Base-by-base conservation (phyloP, 2,329 filamentous ascomycete genomes). In the Graphiopsis chlorocephala region DNA sequence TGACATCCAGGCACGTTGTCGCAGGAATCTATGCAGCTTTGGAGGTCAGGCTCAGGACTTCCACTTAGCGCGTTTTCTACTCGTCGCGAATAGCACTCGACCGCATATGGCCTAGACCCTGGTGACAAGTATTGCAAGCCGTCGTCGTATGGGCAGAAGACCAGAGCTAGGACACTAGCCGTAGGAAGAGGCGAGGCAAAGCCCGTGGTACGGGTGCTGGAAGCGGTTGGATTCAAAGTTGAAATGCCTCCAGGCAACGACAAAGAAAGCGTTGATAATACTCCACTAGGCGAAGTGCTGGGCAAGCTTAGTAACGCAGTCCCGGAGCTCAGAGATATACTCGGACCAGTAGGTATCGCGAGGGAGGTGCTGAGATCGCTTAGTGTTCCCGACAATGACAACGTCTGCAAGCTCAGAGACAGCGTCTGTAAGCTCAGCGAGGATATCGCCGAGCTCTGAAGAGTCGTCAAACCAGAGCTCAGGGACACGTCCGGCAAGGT, bases 121-220 rank as follows among this genome's bases (percentile, higher is more conserved):
- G 72, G 61, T 2, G 70, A 65, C 28, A 72, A 63, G 53, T 73
- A 73, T 14, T 64, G 61, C 10, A 71, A 60, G n/a, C 68, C 68
- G n/a, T 70, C 64, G 35, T 72, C 72, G 15, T 23, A 38, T 1
- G 72, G 72, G 59, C 72, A 74, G 23, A 56, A 61, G 60, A 72
- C 64, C 17, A 70, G 42, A 3, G 70, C 64, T 10, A 61, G 28
- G 3, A 42, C 33, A 5, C 67, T 69, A 0, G 71, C 67, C 28
- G 68, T 69, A 5, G 71, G 70, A 23, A 68, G 59, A 8, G 66
- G 20, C 12, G 48, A 25, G 38, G 53, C 29, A 28, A 45, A 28
- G 33, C 29, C 17, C 4, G 53, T 57, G 29, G 53, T 38, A 38
- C 53, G 29, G 33, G 53, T 38, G 20, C n/a, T 35, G n/a, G 20